phyloP scores from a whole-genome alignment of 805 yeast species.

The Clavispora carvajalis region DNA sequence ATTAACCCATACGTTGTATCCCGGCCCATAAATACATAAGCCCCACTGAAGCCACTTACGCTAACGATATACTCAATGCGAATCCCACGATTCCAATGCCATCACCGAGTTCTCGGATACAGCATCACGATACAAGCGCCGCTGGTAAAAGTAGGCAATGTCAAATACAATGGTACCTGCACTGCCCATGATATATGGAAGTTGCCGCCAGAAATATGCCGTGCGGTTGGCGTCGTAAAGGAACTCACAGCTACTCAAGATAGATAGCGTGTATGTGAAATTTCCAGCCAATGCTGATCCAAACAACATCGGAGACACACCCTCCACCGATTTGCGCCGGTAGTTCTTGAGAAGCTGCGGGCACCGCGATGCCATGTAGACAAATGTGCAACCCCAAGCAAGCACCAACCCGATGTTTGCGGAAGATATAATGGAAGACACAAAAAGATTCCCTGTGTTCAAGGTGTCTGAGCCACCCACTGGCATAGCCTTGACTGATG shows the following conservation, averaged over 20 bases:
- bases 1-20: too few relatives aligned
- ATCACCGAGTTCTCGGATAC: conserved; percentile 6
- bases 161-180: conserved; percentile 84
- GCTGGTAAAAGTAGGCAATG: conserved; percentile 60
- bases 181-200: conserved; percentile 81
- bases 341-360: conserved; percentile 83
- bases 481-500: conserved; percentile 11
- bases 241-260: conserved; percentile 59
- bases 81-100: conserved; percentile 9
- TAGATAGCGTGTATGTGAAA: conserved; percentile 68
- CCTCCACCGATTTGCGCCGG: conserved; percentile 75
- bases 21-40: too few relatives aligned
- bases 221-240: conserved; percentile 25
- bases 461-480: neutral
- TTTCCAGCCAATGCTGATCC: conserved; percentile 77
- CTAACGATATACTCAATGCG: too few relatives aligned
- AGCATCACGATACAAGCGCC: conserved; percentile 26
- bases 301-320: conserved; percentile 76
- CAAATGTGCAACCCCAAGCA: conserved; percentile 76
- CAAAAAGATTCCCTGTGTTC: neutral
- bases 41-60: too few relatives aligned
- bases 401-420: conserved; percentile 21
- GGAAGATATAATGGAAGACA: neutral
- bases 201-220: conserved; percentile 56
- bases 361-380: conserved; percentile 72